A percentile compares a stretch with the other conserved stretches of the same genome.
These are phyloP conservation scores for Gilbertella persicaria DNA, from an alignment of 371 early-diverging fungal genomes.

Conservation along the genomic window DNA sequence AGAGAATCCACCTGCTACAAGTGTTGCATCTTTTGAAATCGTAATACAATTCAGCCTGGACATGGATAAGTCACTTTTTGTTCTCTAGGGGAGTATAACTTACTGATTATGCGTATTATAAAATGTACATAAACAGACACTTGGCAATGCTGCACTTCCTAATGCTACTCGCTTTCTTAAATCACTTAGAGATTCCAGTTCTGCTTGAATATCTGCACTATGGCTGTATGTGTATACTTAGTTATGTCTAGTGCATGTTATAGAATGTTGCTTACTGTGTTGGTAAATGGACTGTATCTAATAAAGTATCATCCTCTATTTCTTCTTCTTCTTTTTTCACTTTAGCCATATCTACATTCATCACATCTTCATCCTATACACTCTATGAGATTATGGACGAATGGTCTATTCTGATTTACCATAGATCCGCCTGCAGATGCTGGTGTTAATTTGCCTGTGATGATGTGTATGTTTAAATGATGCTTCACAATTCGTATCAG, in stretches of 20 bases:
- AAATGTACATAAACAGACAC: slow-evolving; percentile 97
- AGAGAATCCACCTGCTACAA: slow-evolving; percentile 86
- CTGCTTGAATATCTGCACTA: slow-evolving; percentile 71
- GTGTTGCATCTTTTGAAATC: slow-evolving; percentile 75
- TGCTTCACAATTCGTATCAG: slow-evolving; percentile 95
- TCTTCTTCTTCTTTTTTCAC: slow-evolving; percentile 6
- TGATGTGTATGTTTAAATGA: slow-evolving; percentile 80
- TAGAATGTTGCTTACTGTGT: slow-evolving; percentile 47
- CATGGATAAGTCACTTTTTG: background rate
- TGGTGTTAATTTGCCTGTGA: slow-evolving; percentile 22
- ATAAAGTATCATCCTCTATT: slow-evolving; percentile 5
- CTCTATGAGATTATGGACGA: no score
- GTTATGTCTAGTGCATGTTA: no score
- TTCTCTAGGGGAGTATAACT: background rate
- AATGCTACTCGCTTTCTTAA: slow-evolving; percentile 78
- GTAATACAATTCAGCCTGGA: slow-evolving; percentile 72
- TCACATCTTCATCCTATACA: background rate
- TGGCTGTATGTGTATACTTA: slow-evolving; percentile 41
- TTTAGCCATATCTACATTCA: background rate
- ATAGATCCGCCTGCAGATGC: slow-evolving; percentile 23
- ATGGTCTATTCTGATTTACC: background rate
- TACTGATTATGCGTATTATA: slow-evolving; percentile 93
- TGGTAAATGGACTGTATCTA: slow-evolving; percentile 61
- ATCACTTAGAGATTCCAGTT: slow-evolving; percentile 82
- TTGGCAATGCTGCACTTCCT: slow-evolving; percentile 81